Percentiles rank a stretch among this genome's conserved stretches.
These are phyloP conservation scores for Lumnitzera racemosa DNA, from an alignment of 345 rosid species.

Conservation along the genomic window DNA sequence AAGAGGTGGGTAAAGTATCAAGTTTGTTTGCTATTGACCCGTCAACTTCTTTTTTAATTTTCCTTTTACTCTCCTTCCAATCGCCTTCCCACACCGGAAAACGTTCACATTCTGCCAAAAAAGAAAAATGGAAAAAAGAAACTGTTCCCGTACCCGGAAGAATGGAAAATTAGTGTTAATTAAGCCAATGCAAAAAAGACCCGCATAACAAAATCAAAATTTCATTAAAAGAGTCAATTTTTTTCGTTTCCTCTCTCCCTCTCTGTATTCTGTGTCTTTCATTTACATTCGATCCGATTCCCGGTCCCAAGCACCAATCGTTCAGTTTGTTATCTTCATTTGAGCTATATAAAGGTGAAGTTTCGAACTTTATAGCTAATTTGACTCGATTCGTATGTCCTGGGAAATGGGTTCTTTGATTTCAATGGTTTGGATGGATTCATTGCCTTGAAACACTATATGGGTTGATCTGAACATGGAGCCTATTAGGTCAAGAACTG, in stretches of 20 bases:
- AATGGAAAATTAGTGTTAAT: no score
- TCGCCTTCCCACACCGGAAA: conserved; percentile 7
- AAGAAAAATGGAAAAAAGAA: not conserved
- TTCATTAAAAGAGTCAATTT: not conserved
- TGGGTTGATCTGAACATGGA: no score
- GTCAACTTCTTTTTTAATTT: conserved; percentile 5
- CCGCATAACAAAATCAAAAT: not conserved
- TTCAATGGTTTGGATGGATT: no score
- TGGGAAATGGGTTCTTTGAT: no score
- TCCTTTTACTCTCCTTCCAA: conserved; percentile 7
- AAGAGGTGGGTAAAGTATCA: conserved; percentile 23
- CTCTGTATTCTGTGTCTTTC: not conserved
- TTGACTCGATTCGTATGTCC: not conserved
- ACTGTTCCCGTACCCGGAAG: not conserved
- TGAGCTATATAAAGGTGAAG: not conserved
- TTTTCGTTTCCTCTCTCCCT: not conserved
- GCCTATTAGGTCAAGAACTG: no score
- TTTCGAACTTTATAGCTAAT: not conserved
- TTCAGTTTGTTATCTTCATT: not conserved
- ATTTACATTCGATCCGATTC: conserved; percentile 9
- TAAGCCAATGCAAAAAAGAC: not conserved
- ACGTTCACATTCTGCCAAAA: not conserved
- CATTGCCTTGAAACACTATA: no score
- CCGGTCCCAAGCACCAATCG: conserved; percentile 1
- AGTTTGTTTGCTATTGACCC: conserved; percentile 20